Evolutionary conservation across 352 stramenopile genomes (phyloP).

Genomic region (Phytopythium ostracodes): DNA sequence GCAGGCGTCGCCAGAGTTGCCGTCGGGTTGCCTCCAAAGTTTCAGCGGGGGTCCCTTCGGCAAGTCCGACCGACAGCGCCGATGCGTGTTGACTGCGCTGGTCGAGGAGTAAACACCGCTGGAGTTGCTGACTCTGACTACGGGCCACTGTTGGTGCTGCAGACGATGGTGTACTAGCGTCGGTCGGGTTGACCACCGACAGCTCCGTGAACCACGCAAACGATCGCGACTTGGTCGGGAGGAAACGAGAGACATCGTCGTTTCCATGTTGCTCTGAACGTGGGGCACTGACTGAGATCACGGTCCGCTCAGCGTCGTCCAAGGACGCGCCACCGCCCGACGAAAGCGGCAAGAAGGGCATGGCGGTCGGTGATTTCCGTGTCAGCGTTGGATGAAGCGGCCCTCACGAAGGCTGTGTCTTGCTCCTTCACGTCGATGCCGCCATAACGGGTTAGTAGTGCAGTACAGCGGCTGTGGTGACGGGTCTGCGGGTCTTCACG

Average conservation of each 20-base stretch:
- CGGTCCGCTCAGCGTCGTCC: not conserved
- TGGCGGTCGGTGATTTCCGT: not conserved
- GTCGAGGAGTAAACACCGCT: not conserved
- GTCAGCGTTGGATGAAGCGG: not conserved
- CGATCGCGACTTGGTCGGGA: not conserved
- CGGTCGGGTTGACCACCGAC: not conserved
- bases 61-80: not conserved
- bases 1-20: not conserved
- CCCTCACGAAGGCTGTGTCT: not conserved
- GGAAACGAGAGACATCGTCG: not conserved
- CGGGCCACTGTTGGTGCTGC: too few relatives aligned
- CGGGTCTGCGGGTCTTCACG: not conserved
- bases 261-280: not conserved
- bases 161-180: too few relatives aligned
- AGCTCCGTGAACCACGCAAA: not conserved
- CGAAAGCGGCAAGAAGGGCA: not conserved
- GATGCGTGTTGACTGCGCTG: not conserved
- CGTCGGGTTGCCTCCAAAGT: not conserved
- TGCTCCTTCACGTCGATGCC: not conserved
- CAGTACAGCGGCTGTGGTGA: too few relatives aligned
- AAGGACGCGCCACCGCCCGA: not conserved
- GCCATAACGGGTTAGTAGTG: not conserved
- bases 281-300: too few relatives aligned
- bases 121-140: not conserved
- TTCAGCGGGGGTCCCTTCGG: too few relatives aligned